phyloP scores from a whole-genome alignment of 139 green algal species.

The Edaphochlamys debaryana region DNA sequence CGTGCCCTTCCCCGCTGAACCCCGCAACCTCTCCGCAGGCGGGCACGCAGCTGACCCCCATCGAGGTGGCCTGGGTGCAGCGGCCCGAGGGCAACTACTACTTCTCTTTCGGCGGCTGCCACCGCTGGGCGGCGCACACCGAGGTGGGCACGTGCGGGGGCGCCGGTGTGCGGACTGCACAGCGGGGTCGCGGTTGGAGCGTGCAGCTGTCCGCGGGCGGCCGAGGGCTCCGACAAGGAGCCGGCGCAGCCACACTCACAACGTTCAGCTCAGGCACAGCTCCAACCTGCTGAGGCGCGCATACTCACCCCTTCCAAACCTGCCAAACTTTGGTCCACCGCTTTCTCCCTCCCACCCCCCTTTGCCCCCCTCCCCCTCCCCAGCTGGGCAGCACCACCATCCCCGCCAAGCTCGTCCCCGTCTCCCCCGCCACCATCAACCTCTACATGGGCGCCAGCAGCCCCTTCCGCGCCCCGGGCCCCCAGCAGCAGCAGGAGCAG shows the following conservation, averaged over 20 bases:
- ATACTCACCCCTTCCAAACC: too few relatives aligned
- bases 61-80: constrained; percentile 58
- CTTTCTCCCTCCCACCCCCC: too few relatives aligned
- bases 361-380: neutral
- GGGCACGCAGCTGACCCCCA: constrained; percentile 51
- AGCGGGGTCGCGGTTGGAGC: too few relatives aligned
- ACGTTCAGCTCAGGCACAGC: too few relatives aligned
- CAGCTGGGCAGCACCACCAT: constrained; percentile 38
- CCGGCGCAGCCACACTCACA: too few relatives aligned
- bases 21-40: too few relatives aligned
- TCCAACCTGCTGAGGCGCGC: too few relatives aligned
- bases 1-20: too few relatives aligned
- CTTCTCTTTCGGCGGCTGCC: constrained; percentile 59
- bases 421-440: constrained; percentile 40
- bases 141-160: constrained; percentile 15
- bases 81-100: constrained; percentile 45
- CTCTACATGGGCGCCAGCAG: constrained; percentile 37
- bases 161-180: too few relatives aligned
- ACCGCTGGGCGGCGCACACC: constrained; percentile 55
- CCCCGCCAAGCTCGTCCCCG: constrained; percentile 42
- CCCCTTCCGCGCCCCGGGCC: constrained; percentile 1
- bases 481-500: too few relatives aligned
- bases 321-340: neutral
- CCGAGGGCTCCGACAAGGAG: too few relatives aligned
- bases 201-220: too few relatives aligned